A percentile compares a stretch with the other conserved stretches of the same genome.
Evolutionary conservation across 306 rosid species (phyloP).

Genomic region (Prunus mira): DNA sequence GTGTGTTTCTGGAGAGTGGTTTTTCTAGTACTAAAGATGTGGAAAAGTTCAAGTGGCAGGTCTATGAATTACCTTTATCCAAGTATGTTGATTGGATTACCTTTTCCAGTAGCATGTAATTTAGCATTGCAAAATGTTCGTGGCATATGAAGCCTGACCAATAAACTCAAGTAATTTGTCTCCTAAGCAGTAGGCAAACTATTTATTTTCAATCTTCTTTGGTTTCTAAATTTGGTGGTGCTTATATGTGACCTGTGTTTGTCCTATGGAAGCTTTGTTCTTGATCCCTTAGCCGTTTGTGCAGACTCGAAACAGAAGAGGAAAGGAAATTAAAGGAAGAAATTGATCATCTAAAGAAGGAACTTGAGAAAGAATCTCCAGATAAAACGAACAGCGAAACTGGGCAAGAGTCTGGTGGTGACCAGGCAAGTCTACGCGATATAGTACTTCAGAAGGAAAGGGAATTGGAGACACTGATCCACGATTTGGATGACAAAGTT

Average conservation of each 20-base stretch:
- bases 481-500: conserved; percentile 81
- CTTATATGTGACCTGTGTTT: not conserved
- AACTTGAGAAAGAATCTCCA: conserved; percentile 50
- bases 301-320: conserved; percentile 77
- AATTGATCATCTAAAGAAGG: conserved; percentile 65
- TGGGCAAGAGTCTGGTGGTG: conserved; percentile 44
- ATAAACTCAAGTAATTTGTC: not conserved
- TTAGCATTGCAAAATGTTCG: not conserved
- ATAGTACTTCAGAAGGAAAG: conserved; percentile 50
- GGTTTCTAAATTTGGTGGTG: conserved; percentile 7
- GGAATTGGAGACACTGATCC: conserved; percentile 63
- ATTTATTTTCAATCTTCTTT: not conserved
- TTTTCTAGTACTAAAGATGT: not conserved
- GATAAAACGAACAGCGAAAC: conserved; percentile 40
- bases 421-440: conserved; percentile 30
- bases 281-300: conserved; percentile 30
- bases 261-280: conserved; percentile 16
- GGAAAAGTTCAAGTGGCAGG: not conserved
- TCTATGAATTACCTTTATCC: too few species aligned
- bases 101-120: not conserved
- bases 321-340: conserved; percentile 78
- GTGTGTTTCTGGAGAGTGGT: not conserved
- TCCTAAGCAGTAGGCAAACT: not conserved
- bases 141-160: conserved; percentile 4
- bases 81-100: not conserved